Evolutionary conservation across 768 basidiomycete genomes (phyloP).

Genomic region (Royoungia palumana): DNA sequence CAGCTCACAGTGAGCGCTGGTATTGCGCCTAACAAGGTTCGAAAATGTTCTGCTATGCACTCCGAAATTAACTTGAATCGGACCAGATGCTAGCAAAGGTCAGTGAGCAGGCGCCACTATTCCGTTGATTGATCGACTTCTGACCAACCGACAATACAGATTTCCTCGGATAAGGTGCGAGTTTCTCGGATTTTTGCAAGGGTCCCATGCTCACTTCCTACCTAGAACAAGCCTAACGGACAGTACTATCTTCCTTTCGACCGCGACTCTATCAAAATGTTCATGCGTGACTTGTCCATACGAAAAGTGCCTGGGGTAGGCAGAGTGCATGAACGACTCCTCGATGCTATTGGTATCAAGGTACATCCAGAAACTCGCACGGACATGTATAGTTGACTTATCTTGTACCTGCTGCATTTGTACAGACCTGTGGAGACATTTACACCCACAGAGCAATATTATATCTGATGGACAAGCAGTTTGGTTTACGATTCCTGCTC

Average conservation of each 20-base stretch:
- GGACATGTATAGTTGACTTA: background rate
- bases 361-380: conserved; percentile 28
- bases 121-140: background rate
- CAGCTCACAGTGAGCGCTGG: conserved; percentile 91
- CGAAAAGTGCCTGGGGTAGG: conserved; percentile 90
- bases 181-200: background rate
- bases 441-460: conserved; percentile 69
- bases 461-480: conserved; percentile 83
- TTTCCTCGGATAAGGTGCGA: conserved; percentile 84
- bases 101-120: conserved; percentile 36
- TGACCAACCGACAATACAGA: conserved; percentile 41
- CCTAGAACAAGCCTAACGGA: conserved; percentile 90
- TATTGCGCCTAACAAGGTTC: conserved; percentile 90
- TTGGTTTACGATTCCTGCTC: conserved; percentile 74
- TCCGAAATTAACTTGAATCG: conserved; percentile 12
- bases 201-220: background rate
- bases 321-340: conserved; percentile 80
- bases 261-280: conserved; percentile 56
- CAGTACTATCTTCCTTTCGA: conserved; percentile 78
- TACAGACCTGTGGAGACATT: conserved; percentile 87
- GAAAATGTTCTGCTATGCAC: conserved; percentile 24
- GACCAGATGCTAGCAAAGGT: conserved; percentile 89
- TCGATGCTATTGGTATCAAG: conserved; percentile 86
- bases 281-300: conserved; percentile 81
- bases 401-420: background rate